Base-by-base conservation (phyloP, 73 alveolate genomes). In the Effrenium voratum region DNA sequence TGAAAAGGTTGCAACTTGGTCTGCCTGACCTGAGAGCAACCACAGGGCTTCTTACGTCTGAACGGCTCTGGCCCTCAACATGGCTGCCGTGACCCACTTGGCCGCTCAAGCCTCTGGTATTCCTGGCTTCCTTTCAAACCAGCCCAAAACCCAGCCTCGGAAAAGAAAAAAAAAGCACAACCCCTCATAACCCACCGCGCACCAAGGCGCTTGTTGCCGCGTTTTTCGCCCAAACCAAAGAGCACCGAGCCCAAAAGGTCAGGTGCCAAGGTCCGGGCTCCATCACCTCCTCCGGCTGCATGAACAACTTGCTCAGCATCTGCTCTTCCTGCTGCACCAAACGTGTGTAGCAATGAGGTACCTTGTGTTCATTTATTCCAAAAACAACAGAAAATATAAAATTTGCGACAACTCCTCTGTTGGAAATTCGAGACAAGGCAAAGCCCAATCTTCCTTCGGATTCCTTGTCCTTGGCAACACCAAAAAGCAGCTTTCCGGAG, bases 261-360 rank as follows among this genome's bases (percentile, higher is more conserved):
- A 0, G 43, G 36, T 12, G 26, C 50, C n/a, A 55, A 83, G 93
- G 43, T 41, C 30, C 24, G 49, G 26, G 63, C 93, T 83, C 93
- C 57, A 55, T 60, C 80, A 83, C 12, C 55, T 84, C 93, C 44
- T 52, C 93, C 6, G 94, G 94, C 81, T 63, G 94, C 34, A 85
- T 63, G 45, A 85, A 85, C 81, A 85, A 43, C 82, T 85, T 57
- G 30, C 30, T 63, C 26, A 85, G 94, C 41, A 59, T 45, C 43
- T 57, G 59, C 46, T 85, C 94, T 60, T 85, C 94, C 94, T 85
- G 81, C 46, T 1, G 34, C 1, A 2, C 0, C 0, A 45, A 4
- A 36, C 16, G 43, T 24, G 57, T 26, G 28, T 52, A 19, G 41
- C n/a, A n/a, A n/a, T n/a, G n/a, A n/a, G n/a, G n/a, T n/a, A n/a